Conservation (phyloP, 2,329 filamentous ascomycete genomes). For the Sporothrix curviconia region DNA sequence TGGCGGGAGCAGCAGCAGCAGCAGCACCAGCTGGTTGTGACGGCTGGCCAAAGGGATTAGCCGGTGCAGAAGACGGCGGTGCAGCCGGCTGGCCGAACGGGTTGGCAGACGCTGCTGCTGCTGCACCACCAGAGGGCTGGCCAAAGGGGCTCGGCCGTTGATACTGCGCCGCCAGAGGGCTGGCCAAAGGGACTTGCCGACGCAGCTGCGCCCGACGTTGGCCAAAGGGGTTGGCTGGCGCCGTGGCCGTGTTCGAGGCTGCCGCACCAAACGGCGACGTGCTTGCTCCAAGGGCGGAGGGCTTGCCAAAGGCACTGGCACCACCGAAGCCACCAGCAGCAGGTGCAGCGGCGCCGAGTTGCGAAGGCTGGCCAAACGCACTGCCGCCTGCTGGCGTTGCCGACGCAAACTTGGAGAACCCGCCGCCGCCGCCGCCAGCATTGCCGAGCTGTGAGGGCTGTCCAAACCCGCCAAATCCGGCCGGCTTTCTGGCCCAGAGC, state of each 20-base stretch:
- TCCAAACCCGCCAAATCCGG: constrained; percentile 30
- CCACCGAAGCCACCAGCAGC: not conserved
- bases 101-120: not conserved
- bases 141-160: constrained; percentile 24
- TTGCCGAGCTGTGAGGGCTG: constrained; percentile 30
- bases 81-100: constrained; percentile 17
- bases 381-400: constrained; percentile 23
- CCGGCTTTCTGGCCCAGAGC: constrained; percentile 25
- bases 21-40: no score
- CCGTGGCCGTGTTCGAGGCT: not conserved
- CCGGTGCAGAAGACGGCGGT: not conserved
- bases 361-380: constrained; percentile 27
- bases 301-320: constrained; percentile 23
- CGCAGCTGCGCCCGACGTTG: not conserved
- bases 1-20: no score
- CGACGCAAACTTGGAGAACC: constrained; percentile 25
- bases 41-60: constrained; percentile 5
- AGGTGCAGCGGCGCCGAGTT: constrained; percentile 16
- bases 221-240: constrained; percentile 22
- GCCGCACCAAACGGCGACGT: constrained; percentile 27
- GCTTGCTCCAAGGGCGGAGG: constrained; percentile 27
- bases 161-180: not conserved
- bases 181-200: constrained; percentile 13
- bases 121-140: constrained; percentile 16
- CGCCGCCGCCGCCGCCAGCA: constrained; percentile 7